A percentile compares a stretch with the other conserved stretches of the same genome.
phyloP scores from a whole-genome alignment of 2,329 filamentous ascomycete genomes.

The Aspergillus cejpii region DNA sequence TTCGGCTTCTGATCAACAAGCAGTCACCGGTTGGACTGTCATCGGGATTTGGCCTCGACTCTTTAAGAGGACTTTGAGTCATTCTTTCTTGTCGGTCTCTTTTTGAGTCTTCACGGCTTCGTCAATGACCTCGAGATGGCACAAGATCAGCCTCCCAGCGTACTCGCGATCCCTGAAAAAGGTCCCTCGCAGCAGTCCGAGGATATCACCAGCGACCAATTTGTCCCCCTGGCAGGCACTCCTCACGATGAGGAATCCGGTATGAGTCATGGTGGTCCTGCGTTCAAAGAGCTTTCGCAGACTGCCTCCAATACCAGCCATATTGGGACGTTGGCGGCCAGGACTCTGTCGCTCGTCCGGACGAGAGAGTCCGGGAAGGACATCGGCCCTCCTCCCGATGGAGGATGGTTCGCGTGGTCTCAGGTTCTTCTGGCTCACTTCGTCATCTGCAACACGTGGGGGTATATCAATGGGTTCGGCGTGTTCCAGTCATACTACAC shows the following conservation, averaged over 20 bases:
- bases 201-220: slow-evolving; percentile 9
- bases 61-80: slow-evolving; percentile 3
- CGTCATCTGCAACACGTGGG: slow-evolving; percentile 54
- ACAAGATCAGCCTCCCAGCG: not conserved
- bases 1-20: not conserved
- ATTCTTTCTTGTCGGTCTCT: slow-evolving; percentile 7
- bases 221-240: slow-evolving; percentile 4
- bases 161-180: not conserved
- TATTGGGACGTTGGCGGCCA: slow-evolving; percentile 17
- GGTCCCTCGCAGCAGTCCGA: not conserved
- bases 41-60: not conserved
- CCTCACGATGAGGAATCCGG: slow-evolving; percentile 18
- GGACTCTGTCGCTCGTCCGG: slow-evolving; percentile 33
- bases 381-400: slow-evolving; percentile 42
- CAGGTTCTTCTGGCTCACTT: slow-evolving; percentile 50
- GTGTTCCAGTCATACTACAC: slow-evolving; percentile 52
- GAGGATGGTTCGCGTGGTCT: slow-evolving; percentile 50
- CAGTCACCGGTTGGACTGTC: too few relatives aligned
- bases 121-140: not conserved
- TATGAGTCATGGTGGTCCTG: slow-evolving; percentile 4
- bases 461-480: slow-evolving; percentile 50
- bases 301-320: slow-evolving; percentile 24
- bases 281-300: slow-evolving; percentile 17
- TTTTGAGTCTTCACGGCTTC: not conserved
- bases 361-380: slow-evolving; percentile 34